Conservation (phyloP, 1,284 basidiomycete genomes). For the Phellinidium pouzarii region DNA sequence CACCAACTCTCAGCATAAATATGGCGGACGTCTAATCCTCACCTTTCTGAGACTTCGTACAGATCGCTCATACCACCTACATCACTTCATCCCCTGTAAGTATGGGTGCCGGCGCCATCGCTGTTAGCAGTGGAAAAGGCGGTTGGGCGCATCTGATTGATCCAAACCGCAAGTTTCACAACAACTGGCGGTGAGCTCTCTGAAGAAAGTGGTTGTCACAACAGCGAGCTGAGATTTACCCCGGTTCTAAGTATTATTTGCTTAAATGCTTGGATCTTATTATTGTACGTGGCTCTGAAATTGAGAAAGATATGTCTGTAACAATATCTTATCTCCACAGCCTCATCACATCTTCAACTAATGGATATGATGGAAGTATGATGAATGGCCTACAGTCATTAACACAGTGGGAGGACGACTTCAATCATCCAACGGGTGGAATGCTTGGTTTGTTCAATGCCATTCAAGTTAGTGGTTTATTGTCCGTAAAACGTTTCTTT, state of each 20-base stretch:
- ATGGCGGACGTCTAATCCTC: background rate
- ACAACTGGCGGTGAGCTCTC: conserved; percentile 57
- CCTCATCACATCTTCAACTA: conserved; percentile 69
- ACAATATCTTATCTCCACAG: conserved; percentile 27
- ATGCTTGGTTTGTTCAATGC: conserved; percentile 70
- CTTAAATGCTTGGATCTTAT: conserved; percentile 62
- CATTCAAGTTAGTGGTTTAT: conserved; percentile 48
- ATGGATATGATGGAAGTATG: conserved; percentile 72
- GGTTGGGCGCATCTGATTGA: conserved; percentile 53
- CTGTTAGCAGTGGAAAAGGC: conserved; percentile 26
- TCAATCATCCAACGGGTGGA: conserved; percentile 44
- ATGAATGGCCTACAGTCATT: conserved; percentile 73
- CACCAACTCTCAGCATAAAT: conserved; percentile 6
- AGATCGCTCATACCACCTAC: background rate
- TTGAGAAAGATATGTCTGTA: background rate
- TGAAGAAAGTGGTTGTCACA: background rate
- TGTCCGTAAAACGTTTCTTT: background rate
- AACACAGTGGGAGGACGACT: conserved; percentile 52
- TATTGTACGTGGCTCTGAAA: conserved; percentile 40
- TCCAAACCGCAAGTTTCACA: conserved; percentile 64
- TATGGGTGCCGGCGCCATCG: conserved; percentile 43
- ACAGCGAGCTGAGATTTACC: conserved; percentile 10
- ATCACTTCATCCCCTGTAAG: background rate
- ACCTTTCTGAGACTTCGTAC: background rate
- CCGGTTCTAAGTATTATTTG: conserved; percentile 41